phyloP scores from a whole-genome alignment of 495 filamentous ascomycete species.

The Podospora pseudopauciseta region DNA sequence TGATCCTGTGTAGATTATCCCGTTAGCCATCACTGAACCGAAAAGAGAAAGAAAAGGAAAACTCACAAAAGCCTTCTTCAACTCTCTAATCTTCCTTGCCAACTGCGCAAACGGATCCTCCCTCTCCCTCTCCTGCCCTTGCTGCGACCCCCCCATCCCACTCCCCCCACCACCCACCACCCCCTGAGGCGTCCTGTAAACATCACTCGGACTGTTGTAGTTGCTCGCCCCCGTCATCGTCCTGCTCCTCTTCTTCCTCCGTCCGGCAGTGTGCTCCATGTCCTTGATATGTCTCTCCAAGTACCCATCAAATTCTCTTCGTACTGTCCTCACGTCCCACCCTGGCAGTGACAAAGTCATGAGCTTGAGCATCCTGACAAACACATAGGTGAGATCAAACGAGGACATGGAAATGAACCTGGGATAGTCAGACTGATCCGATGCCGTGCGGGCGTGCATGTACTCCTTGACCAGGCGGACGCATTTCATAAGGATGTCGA shows the following conservation, averaged over 20 bases:
- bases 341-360: constrained; percentile 24
- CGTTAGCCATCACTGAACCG: no score
- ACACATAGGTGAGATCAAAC: constrained; percentile 29
- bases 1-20: constrained; percentile 1
- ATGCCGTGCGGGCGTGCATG: constrained; percentile 20
- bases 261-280: constrained; percentile 20
- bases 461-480: constrained; percentile 20
- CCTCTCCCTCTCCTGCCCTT: constrained; percentile 6
- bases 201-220: constrained; percentile 5
- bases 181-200: background rate
- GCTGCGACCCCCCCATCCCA: background rate
- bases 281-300: constrained; percentile 22
- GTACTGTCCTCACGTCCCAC: constrained; percentile 24
- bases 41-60: background rate
- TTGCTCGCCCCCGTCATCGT: constrained; percentile 1
- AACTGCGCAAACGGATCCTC: constrained; percentile 20
- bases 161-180: background rate
- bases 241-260: constrained; percentile 7
- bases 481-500: constrained; percentile 25
- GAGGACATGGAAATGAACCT: constrained; percentile 28
- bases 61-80: constrained; percentile 17
- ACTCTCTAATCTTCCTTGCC: constrained; percentile 17
- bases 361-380: constrained; percentile 29
- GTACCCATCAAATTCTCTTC: constrained; percentile 18
- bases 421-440: constrained; percentile 15